These are phyloP conservation scores for Pelagomonas calceolata DNA, from an alignment of 108 stramenopile species.

Conservation along the genomic window DNA sequence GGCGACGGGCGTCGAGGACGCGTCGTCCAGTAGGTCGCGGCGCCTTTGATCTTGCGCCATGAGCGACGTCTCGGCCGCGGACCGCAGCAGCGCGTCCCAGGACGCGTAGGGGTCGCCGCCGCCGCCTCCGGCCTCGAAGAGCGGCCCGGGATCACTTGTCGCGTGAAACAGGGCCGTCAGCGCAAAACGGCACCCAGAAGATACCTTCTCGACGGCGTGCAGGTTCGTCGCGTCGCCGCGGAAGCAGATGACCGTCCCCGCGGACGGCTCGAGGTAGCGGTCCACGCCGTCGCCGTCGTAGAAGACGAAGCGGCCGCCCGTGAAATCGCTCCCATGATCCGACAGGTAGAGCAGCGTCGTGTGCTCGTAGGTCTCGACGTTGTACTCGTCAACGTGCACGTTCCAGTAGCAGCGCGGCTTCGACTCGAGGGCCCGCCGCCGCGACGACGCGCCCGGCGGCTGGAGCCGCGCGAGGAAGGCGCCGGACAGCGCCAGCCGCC, in stretches of 20 bases:
- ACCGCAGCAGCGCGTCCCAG: not conserved
- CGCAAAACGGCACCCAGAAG: not conserved
- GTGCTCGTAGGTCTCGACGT: not conserved
- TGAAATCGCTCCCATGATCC: not conserved
- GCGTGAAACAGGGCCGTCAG: not conserved
- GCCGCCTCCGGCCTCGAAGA: not conserved
- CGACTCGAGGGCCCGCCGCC: not conserved
- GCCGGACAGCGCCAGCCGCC: not conserved
- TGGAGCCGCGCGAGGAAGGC: not conserved
- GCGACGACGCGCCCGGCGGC: not conserved
- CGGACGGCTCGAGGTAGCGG: not conserved
- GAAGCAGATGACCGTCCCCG: not conserved
- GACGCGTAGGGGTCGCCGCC: not conserved
- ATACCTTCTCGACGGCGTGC: not conserved
- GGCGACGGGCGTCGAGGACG: not conserved
- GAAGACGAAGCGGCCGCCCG: not conserved
- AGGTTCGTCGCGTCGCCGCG: not conserved
- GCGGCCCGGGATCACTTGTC: not conserved
- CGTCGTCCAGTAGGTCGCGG: not conserved
- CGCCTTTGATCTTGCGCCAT: not conserved
- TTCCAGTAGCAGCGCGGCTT: not conserved
- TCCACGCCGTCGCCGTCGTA: not conserved
- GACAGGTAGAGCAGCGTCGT: not conserved
- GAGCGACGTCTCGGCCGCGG: not conserved
- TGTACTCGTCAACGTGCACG: not conserved